Conservation (phyloP, 495 filamentous ascomycete genomes). For the Aspergillus baeticus region DNA sequence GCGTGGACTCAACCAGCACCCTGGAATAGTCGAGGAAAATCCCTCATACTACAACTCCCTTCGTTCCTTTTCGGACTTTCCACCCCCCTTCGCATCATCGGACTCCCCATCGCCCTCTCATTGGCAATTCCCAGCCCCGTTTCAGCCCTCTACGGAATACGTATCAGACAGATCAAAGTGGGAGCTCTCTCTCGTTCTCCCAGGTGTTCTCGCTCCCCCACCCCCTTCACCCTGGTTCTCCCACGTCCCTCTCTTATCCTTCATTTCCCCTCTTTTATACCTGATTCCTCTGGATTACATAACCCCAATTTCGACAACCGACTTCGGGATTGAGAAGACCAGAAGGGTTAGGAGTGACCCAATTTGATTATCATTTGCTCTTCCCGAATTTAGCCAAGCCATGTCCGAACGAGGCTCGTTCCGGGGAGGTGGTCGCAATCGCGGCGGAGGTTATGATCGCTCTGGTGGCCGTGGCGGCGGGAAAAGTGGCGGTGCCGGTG, state of each 20-base stretch:
- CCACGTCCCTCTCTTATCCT: slow-evolving; percentile 4
- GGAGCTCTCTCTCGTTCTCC: slow-evolving; percentile 6
- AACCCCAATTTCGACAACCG: background rate
- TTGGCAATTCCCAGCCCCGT: background rate
- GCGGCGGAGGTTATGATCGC: slow-evolving; percentile 39
- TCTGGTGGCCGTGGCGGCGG: slow-evolving; percentile 41
- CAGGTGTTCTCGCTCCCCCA: background rate
- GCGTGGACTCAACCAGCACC: slow-evolving; percentile 7
- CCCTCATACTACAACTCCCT: slow-evolving; percentile 25
- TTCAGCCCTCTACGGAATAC: too few species aligned
- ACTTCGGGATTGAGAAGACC: background rate
- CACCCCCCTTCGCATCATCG: slow-evolving; percentile 12
- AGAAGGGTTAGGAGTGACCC: background rate
- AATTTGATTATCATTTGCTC: background rate
- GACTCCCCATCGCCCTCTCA: background rate
- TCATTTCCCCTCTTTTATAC: background rate
- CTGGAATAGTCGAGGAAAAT: slow-evolving; percentile 21
- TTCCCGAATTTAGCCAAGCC: slow-evolving; percentile 16
- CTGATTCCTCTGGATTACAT: slow-evolving; percentile 14
- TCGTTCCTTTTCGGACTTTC: slow-evolving; percentile 6
- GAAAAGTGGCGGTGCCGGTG: slow-evolving; percentile 50
- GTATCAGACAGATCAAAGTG: background rate
- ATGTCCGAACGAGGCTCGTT: slow-evolving; percentile 72
- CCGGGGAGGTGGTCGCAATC: slow-evolving; percentile 54
- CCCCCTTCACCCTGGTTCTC: background rate